Base-by-base conservation (phyloP, 1,284 basidiomycete species). In the Psilocybe mexicana region DNA sequence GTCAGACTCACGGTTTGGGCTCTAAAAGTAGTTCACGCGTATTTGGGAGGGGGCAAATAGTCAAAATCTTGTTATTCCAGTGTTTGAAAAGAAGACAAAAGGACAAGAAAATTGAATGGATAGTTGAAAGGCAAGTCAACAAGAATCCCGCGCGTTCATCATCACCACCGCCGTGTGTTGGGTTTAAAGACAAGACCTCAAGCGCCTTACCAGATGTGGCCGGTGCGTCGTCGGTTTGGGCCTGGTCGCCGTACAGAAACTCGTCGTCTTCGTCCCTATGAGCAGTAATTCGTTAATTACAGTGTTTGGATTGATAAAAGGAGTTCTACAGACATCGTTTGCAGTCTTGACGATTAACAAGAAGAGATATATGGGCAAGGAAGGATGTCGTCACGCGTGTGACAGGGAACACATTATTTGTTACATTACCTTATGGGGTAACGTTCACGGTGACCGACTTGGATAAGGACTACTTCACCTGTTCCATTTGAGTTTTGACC, bases 191-290 rank as follows among this genome's bases (percentile, higher is more conserved):
- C 43, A 49, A 38, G 26, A 56, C 61, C 49, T 55, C 56, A 62
- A 63, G 60, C 59, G 63, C 68, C 75, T 73, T 71, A 76, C 75
- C 75, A 70, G 77, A 74, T 66, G 70, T 61, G 60, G 74, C 64
- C 57, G 69, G 67, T 60, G 76, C 70, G 59, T 67, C 65, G 55
- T 76, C 69, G 47, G 71, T 66, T 51, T 67, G 69, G 23, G 74
- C 68, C 46, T 83, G 77, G 61, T 79, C 79, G 64, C 88, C 88
- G 64, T 90, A 90, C 60, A 90, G 76, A 70, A 86, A 90, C 45
- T 86, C 88, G 70, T 90, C 88, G 72, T 90, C 87, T 72, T 89
- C 88, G 69, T 88, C 86, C 77, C 77, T 80, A 52, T 28, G 45
- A 52, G 42, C 28, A 46, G 33, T 14, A 36, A 14, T 42, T 12